A percentile compares a stretch with the other conserved stretches of the same genome.
Conservation (phyloP, 805 yeast species). For the Sungouiella blattae region DNA sequence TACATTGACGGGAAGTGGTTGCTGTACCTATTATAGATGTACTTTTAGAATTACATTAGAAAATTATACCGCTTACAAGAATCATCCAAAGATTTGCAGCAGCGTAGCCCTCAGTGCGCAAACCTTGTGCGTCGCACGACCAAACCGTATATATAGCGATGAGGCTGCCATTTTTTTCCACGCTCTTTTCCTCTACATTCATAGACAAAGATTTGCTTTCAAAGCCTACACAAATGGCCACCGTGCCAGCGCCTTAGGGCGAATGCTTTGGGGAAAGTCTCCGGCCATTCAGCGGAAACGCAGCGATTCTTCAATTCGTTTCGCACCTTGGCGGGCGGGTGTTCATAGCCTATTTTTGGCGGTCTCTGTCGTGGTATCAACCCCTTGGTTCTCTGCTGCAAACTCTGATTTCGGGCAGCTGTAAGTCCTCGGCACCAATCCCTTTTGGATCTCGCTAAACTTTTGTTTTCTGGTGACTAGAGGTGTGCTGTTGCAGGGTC, state of each 20-base stretch:
- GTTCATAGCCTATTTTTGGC: too few relatives aligned
- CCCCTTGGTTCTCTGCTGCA: too few relatives aligned
- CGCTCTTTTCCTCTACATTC: constrained; percentile 43
- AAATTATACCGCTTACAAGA: too few relatives aligned
- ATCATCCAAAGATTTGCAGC: too few relatives aligned
- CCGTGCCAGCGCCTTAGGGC: constrained; percentile 13
- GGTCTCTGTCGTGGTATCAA: too few relatives aligned
- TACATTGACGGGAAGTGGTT: constrained; percentile 36
- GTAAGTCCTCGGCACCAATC: too few relatives aligned
- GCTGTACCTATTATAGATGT: constrained; percentile 29
- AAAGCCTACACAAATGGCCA: constrained; percentile 57
- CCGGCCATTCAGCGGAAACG: constrained; percentile 75
- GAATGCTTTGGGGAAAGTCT: constrained; percentile 89
- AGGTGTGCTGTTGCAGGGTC: neutral
- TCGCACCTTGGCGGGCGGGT: neutral
- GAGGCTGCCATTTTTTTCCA: too few relatives aligned
- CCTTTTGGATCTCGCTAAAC: neutral
- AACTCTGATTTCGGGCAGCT: too few relatives aligned
- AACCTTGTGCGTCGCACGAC: too few relatives aligned
- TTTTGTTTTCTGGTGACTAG: neutral
- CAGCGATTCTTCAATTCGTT: constrained; percentile 21
- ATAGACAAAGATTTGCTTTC: constrained; percentile 76
- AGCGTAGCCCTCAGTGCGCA: too few relatives aligned
- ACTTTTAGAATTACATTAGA: neutral
- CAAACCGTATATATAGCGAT: too few relatives aligned